phyloP scores from a whole-genome alignment of 495 filamentous ascomycete species.

The Trichoderma erinaceum region DNA sequence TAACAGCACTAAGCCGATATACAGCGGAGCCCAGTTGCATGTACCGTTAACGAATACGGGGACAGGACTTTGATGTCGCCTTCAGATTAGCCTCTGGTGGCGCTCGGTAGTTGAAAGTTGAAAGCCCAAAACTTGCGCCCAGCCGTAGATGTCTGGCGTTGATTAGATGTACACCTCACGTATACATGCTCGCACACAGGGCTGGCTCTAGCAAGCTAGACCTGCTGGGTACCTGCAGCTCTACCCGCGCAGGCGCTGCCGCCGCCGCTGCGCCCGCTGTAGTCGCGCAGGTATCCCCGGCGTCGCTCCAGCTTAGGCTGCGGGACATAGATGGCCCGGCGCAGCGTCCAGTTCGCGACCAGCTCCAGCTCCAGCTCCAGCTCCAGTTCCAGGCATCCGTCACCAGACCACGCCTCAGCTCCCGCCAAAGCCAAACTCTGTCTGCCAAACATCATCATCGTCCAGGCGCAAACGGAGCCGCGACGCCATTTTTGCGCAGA shows the following conservation, averaged over 20 bases:
- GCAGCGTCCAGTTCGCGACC: background rate
- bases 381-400: background rate
- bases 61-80: too few species aligned
- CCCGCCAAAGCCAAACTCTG: background rate
- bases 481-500: background rate
- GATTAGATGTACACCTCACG: too few species aligned
- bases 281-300: background rate
- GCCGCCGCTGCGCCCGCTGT: background rate
- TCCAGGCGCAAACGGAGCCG: too few species aligned
- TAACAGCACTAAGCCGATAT: too few species aligned
- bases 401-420: background rate
- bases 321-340: constrained; percentile 8
- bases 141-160: too few species aligned
- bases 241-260: background rate
- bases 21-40: too few species aligned
- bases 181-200: background rate
- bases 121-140: too few species aligned
- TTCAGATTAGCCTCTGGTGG: too few species aligned
- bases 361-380: background rate
- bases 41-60: too few species aligned
- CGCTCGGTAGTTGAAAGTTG: too few species aligned
- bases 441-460: background rate
- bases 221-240: background rate
- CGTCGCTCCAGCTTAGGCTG: background rate
- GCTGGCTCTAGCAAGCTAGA: background rate